Conservation (phyloP, 495 filamentous ascomycete species). For the Saxophila tyrrhenica region DNA sequence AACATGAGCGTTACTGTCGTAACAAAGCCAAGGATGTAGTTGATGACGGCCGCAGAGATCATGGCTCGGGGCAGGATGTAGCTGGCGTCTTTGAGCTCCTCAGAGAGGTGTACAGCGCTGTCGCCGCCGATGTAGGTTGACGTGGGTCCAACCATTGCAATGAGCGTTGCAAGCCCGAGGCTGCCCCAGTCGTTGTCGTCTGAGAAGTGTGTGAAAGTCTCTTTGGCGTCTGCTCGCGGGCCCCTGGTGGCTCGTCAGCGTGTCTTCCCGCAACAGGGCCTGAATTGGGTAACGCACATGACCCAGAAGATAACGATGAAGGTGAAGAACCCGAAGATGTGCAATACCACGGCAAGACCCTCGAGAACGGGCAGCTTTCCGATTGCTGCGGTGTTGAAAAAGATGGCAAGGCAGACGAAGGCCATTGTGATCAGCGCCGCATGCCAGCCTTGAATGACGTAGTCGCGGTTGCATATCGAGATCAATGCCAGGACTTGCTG, state of each 20-base stretch:
- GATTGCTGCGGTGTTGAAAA: conserved; percentile 34
- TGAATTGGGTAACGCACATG: conserved; percentile 2
- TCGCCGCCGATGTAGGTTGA: conserved; percentile 25
- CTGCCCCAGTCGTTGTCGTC: conserved; percentile 24
- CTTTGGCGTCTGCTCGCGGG: conserved; percentile 10
- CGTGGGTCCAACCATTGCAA: conserved; percentile 23
- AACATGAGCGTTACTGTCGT: conserved; percentile 13
- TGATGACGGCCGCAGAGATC: conserved; percentile 19
- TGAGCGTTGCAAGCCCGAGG: conserved; percentile 19
- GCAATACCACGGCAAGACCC: conserved; percentile 21
- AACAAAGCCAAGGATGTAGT: conserved; percentile 19
- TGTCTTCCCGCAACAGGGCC: background rate
- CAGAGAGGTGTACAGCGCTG: conserved; percentile 23
- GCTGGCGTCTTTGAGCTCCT: conserved; percentile 25
- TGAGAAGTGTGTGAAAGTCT: conserved; percentile 19
- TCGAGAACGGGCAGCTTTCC: conserved; percentile 36
- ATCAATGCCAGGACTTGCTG: conserved; percentile 37
- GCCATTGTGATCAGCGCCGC: conserved; percentile 38
- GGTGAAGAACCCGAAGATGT: conserved; percentile 28
- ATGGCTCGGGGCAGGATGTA: conserved; percentile 25
- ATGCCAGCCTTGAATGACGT: conserved; percentile 37
- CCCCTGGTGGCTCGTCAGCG: conserved; percentile 2
- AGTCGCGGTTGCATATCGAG: conserved; percentile 29
- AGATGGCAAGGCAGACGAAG: conserved; percentile 18
- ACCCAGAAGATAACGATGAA: conserved; percentile 24